These are phyloP conservation scores for Monosporascus sp. DNA, from an alignment of 2,329 filamentous ascomycete species.

Conservation along the genomic window DNA sequence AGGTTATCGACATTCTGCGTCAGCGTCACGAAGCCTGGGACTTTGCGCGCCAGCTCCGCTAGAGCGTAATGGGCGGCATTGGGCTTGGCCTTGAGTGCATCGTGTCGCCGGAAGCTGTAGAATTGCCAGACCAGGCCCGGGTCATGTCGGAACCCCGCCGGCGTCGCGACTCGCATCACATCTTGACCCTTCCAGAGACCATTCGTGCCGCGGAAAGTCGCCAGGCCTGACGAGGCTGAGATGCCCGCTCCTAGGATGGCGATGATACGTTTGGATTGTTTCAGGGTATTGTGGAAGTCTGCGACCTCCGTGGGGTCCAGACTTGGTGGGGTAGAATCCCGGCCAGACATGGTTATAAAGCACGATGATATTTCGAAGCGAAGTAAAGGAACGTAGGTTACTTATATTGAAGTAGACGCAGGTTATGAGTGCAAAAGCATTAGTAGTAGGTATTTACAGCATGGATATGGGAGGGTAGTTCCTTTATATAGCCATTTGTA, in stretches of 20 bases:
- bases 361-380: no score
- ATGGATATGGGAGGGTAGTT: no score
- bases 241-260: conserved; percentile 29
- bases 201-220: conserved; percentile 61
- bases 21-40: conserved; percentile 52
- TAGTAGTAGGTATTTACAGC: no score
- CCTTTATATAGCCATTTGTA: no score
- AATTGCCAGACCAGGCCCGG: conserved; percentile 69
- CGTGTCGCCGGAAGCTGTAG: conserved; percentile 60
- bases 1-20: conserved; percentile 64
- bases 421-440: no score
- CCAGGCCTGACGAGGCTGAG: conserved; percentile 20
- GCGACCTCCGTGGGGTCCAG: conserved; percentile 8
- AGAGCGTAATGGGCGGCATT: conserved; percentile 62
- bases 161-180: conserved; percentile 55
- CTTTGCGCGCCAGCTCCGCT: conserved; percentile 49
- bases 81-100: conserved; percentile 57
- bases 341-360: no score
- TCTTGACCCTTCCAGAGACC: conserved; percentile 62
- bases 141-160: conserved; percentile 53
- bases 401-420: no score
- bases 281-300: conserved; percentile 20
- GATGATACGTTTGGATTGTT: conserved; percentile 22
- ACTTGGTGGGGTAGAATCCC: not conserved
- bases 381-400: no score